Evolutionary conservation across 139 green algal genomes (phyloP), one percentile per base, ranked within the genome.

Genomic region (Pycnococcus provasolii): DNA sequence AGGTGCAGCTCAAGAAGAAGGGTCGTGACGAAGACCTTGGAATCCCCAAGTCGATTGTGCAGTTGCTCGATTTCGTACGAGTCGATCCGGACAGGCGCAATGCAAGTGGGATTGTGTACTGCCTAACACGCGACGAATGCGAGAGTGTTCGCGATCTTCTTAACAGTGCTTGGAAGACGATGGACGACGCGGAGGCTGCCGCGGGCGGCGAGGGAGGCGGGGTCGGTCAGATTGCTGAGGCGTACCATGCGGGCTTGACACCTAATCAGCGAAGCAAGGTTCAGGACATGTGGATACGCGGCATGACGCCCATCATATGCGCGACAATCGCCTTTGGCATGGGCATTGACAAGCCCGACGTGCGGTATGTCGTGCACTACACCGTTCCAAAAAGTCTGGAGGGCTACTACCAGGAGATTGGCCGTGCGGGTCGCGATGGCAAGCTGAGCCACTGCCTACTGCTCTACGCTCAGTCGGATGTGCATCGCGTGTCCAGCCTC

Each of bases 241-340:
- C 86, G 74, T 96, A 96, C 76, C 86, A 93, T 75, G 89, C 88
- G 4, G 88, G 88, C 44, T 89, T 95, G 86, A 87, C 80, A 0
- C 73, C 80, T 3, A 85, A 82, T 62, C 72, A 88, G 70, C 83
- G 89, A 11, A 84, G 80, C 60, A 40, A 81, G 67, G 86, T 87
- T 51, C 88, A 94, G 58, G 82, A 81, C 37, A 62, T 58, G 37
- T 91, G 81, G 78, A 68, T 58, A 42, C 61, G 58, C 0, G 72
- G 81, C 26, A 26, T 26, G 26, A 26, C 4, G 48, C 70, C 62
- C 0, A 68, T 84, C 1, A 79, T 89, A 13, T 82, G 0, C 84
- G 84, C 0, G 26, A 90, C 85, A 1, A 77, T 90, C 6, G 83
- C 85, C 0, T 90, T 92, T 59, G 81, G 81, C 42, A 84, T 88